Conservation (phyloP, 257 asterid genomes). For the Lantana camara region DNA sequence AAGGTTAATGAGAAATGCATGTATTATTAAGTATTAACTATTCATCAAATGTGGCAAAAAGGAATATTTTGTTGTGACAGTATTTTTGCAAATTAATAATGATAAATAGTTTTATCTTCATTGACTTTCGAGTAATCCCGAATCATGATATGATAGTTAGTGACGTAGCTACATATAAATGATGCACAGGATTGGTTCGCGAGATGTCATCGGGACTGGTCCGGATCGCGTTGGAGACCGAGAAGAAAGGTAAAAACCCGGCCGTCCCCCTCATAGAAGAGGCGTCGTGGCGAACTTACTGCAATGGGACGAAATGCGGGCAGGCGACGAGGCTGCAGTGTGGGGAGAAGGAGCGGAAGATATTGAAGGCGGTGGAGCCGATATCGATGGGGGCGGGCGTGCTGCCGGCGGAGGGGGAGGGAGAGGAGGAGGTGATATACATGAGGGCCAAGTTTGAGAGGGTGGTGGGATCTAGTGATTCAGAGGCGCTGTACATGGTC, state of each 20-base stretch:
- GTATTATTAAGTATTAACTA: no score
- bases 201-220: slow-evolving; percentile 58
- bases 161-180: no score
- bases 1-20: no score
- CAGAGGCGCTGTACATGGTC: slow-evolving; percentile 69
- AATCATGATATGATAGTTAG: no score
- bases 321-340: slow-evolving; percentile 47
- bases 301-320: slow-evolving; percentile 54
- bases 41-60: no score
- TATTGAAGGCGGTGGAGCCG: slow-evolving; percentile 55
- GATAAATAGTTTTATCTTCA: no score
- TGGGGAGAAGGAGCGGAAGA: slow-evolving; percentile 42
- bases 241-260: slow-evolving; percentile 33
- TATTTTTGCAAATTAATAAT: no score
- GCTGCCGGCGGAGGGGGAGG: slow-evolving; percentile 33
- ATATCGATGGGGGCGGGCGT: slow-evolving; percentile 67
- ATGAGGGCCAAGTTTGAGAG: slow-evolving; percentile 70
- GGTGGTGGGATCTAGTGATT: slow-evolving; percentile 59
- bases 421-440: slow-evolving; percentile 49
- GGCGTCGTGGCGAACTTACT: slow-evolving; percentile 53
- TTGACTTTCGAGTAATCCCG: no score
- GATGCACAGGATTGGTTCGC: slow-evolving; percentile 40
- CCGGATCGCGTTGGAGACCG: slow-evolving; percentile 56
- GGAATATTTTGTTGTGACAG: no score
- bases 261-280: slow-evolving; percentile 37